Evolutionary conservation across 1,284 basidiomycete species (phyloP).

Genomic region (Vanrija sp.): DNA sequence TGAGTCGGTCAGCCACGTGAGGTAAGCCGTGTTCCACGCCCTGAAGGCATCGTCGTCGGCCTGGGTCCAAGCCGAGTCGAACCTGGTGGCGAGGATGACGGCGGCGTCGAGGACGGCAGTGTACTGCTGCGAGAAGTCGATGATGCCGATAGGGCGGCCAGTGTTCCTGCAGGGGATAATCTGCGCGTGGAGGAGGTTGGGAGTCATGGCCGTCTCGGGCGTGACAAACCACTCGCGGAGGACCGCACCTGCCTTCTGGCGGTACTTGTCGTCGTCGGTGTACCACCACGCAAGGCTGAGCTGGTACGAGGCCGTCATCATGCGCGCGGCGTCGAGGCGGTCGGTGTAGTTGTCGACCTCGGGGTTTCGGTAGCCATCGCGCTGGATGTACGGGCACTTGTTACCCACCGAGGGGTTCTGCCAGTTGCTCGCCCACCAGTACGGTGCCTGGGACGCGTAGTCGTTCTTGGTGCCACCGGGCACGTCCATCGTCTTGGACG

Average conservation of each 20-base stretch:
- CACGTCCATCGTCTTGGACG: slow-evolving; percentile 4
- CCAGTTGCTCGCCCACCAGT: slow-evolving; percentile 14
- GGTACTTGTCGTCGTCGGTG: slow-evolving; percentile 10
- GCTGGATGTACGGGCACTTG: slow-evolving; percentile 11
- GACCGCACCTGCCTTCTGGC: not conserved
- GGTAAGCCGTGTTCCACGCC: slow-evolving; percentile 8
- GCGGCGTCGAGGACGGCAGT: slow-evolving; percentile 9
- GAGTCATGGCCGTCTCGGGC: slow-evolving; percentile 2
- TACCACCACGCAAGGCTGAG: slow-evolving; percentile 14
- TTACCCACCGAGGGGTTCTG: not conserved
- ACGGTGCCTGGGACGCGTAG: slow-evolving; percentile 15
- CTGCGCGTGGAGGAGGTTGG: slow-evolving; percentile 11
- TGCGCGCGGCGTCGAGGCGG: slow-evolving; percentile 4
- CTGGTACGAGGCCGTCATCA: slow-evolving; percentile 8
- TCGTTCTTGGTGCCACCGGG: slow-evolving; percentile 7
- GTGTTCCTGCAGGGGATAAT: slow-evolving; percentile 6
- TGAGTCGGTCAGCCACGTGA: slow-evolving; percentile 7
- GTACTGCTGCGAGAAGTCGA: slow-evolving; percentile 17
- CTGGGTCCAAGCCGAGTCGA: slow-evolving; percentile 3
- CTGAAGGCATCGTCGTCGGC: slow-evolving; percentile 2
- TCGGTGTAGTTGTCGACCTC: slow-evolving; percentile 12
- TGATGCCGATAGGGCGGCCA: slow-evolving; percentile 10
- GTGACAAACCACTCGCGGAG: slow-evolving; percentile 10
- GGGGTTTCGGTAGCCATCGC: slow-evolving; percentile 12
- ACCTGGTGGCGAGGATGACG: not conserved